These are phyloP conservation scores for Lactarius tabidus DNA, from an alignment of 768 basidiomycete genomes.

Conservation along the genomic window DNA sequence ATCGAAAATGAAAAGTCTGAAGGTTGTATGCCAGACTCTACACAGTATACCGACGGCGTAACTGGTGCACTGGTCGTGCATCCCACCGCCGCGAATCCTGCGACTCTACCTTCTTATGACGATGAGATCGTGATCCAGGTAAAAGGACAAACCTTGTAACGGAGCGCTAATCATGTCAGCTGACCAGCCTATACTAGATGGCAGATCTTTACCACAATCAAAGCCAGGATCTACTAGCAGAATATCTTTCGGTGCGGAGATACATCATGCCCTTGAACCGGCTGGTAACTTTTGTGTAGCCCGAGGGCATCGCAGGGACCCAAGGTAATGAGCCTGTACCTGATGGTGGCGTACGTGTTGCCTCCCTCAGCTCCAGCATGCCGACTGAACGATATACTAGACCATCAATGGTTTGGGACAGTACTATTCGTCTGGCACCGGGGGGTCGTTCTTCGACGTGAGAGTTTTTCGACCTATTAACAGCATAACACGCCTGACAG, in stretches of 20 bases:
- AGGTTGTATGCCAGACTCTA: slow-evolving; percentile 22
- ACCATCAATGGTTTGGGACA: slow-evolving; percentile 37
- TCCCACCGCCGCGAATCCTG: slow-evolving; percentile 34
- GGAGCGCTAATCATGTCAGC: neutral
- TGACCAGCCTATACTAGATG: slow-evolving; percentile 34
- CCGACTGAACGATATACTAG: slow-evolving; percentile 10
- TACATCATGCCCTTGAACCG: neutral
- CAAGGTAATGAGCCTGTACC: slow-evolving; percentile 36
- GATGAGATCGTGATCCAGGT: slow-evolving; percentile 34
- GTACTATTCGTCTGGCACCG: slow-evolving; percentile 28
- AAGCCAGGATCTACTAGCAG: slow-evolving; percentile 29
- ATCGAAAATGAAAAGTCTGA: neutral
- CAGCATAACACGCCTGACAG: slow-evolving; percentile 16
- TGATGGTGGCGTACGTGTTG: slow-evolving; percentile 31
- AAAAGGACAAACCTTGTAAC: neutral
- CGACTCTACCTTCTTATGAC: slow-evolving; percentile 37
- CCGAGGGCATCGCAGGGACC: slow-evolving; percentile 31
- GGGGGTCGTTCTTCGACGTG: slow-evolving; percentile 33
- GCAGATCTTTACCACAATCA: slow-evolving; percentile 34
- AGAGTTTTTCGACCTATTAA: neutral
- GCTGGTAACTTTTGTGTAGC: slow-evolving; percentile 23
- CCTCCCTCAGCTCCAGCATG: neutral
- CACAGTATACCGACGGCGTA: slow-evolving; percentile 47
- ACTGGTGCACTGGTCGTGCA: slow-evolving; percentile 47
- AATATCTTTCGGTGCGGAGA: slow-evolving; percentile 28